These are phyloP conservation scores for Pleurotus djamor DNA, from an alignment of 768 basidiomycete genomes.

Conservation along the genomic window DNA sequence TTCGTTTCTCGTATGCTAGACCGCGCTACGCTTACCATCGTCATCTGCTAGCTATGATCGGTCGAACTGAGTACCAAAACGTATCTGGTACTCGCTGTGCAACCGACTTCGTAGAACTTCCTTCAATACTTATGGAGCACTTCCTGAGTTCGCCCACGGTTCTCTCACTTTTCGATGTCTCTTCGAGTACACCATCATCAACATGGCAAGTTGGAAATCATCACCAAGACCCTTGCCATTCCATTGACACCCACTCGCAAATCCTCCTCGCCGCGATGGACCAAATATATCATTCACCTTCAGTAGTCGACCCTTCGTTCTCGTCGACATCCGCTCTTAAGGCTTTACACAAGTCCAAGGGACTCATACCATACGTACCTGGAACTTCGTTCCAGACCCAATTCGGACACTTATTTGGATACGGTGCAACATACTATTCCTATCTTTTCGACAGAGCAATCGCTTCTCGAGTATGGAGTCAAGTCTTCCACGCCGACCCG, in stretches of 20 bases:
- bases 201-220: constrained; percentile 55
- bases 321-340: constrained; percentile 71
- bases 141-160: constrained; percentile 86
- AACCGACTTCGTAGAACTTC: constrained; percentile 97
- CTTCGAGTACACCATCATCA: constrained; percentile 34
- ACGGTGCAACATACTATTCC: constrained; percentile 97
- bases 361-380: constrained; percentile 78
- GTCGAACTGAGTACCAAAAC: constrained; percentile 95
- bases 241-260: constrained; percentile 89
- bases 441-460: constrained; percentile 97
- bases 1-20: constrained; percentile 7
- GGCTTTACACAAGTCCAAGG: constrained; percentile 61
- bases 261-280: constrained; percentile 89
- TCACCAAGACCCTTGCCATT: constrained; percentile 72
- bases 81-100: constrained; percentile 97
- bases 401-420: constrained; percentile 94
- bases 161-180: constrained; percentile 70
- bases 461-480: constrained; percentile 86
- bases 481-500: constrained; percentile 68
- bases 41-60: constrained; percentile 82
- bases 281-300: constrained; percentile 84
- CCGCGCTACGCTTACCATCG: no score
- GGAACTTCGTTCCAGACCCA: constrained; percentile 95
- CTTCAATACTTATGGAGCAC: constrained; percentile 98
- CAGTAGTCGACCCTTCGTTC: constrained; percentile 52